Base-by-base conservation (phyloP, 345 rosid species). In the Xanthoceras sorbifolium region DNA sequence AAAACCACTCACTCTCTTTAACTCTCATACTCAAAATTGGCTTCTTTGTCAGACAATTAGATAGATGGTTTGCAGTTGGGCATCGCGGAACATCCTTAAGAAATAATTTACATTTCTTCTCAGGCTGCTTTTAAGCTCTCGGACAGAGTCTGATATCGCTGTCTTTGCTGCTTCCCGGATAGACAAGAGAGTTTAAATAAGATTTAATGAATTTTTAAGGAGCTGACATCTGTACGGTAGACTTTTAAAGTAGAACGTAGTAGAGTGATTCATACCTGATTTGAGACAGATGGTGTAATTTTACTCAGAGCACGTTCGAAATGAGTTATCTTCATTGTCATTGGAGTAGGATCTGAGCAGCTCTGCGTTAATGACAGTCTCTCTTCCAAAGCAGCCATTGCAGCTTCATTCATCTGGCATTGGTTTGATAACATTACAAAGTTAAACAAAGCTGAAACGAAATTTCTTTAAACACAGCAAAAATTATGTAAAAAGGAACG, bases 351-450 rank as follows among this genome's bases (percentile, higher is more conserved):
- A 66, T 64, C 74, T 5, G 71, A 22, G 12, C 32, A 26, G 63
- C 62, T 81, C 60, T 61, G 71, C 20, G 40, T 71, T 54, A 78
- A 77, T 28, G 48, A 71, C 75, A 76, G 78, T 28, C 71, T 81
- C 77, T 90, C 97, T 63, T 85, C 88, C 61, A 89, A 81, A 76
- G 98, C 98, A 79, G 80, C 75, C 86, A 84, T 82, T 77, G 90
- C 89, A 54, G 97, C 97, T 79, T 90, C 93, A 52, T 89, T 84
- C 88, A 92, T 85, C 98, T 90, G 80, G 32, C 36, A 73, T 59
- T 23, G 46, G 70, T 76, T 74, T 20, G 63, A 61, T 61, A 25
- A 1, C 17, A 22, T 25, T 28, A 25, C 17, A 26, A 3, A 14
- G 64, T 68, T 62, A 52, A 9, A 20, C 17, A 34, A 63, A 63